Evolutionary conservation across 2,329 filamentous ascomycete genomes (phyloP).

Genomic region (Penicillium sp.): DNA sequence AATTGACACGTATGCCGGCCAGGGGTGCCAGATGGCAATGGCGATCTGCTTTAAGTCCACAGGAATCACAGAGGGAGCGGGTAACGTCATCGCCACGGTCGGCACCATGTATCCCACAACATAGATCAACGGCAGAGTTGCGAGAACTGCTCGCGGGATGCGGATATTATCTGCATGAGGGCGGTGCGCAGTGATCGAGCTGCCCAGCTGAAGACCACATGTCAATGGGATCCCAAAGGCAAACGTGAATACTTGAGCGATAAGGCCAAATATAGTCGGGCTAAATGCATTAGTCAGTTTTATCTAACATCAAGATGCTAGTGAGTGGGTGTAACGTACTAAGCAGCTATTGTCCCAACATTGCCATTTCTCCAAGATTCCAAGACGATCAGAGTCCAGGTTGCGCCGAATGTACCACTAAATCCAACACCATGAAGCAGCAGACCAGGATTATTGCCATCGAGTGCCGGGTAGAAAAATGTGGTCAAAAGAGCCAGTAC

Average conservation of each 20-base stretch:
- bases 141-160: constrained; percentile 33
- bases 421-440: constrained; percentile 42
- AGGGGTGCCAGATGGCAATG: constrained; percentile 54
- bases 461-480: constrained; percentile 45
- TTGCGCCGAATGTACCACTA: constrained; percentile 42
- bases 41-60: constrained; percentile 49
- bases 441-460: constrained; percentile 39
- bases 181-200: constrained; percentile 42
- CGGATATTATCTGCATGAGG: constrained; percentile 37
- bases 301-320: constrained; percentile 4
- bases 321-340: constrained; percentile 35
- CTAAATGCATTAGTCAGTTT: constrained; percentile 24
- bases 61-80: constrained; percentile 41
- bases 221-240: constrained; percentile 48
- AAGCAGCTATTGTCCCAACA: constrained; percentile 41
- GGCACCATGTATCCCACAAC: constrained; percentile 48
- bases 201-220: constrained; percentile 45
- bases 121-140: constrained; percentile 44
- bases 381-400: constrained; percentile 46
- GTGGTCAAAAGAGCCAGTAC: constrained; percentile 34
- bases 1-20: constrained; percentile 49
- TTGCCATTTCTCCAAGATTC: constrained; percentile 50
- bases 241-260: constrained; percentile 47
- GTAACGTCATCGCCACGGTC: constrained; percentile 45
- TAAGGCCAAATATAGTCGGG: constrained; percentile 41